These are phyloP conservation scores for Teratosphaeria gauchensis DNA, from an alignment of 2,329 filamentous ascomycete genomes.

Conservation along the genomic window DNA sequence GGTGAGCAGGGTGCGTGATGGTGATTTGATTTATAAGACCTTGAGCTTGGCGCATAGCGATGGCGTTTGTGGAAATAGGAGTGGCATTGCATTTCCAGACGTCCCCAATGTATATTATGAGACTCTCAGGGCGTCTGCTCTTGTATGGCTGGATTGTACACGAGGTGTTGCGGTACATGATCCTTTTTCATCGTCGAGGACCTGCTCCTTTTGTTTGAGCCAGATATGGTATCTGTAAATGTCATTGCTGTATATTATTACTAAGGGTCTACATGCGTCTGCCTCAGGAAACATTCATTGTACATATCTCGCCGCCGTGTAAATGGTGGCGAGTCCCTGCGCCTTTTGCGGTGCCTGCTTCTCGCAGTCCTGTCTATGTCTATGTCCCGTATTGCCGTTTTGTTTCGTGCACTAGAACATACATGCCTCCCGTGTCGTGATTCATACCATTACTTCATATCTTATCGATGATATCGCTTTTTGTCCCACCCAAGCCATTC, in stretches of 20 bases:
- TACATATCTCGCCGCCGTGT: background rate
- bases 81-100: too few species aligned
- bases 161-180: too few species aligned
- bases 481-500: too few species aligned
- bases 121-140: too few species aligned
- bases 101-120: too few species aligned
- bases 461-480: too few species aligned
- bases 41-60: background rate
- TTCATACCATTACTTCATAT: too few species aligned
- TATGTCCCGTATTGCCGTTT: background rate
- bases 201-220: too few species aligned
- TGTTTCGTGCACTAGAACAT: background rate
- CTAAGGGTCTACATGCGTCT: background rate
- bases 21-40: background rate
- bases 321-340: background rate
- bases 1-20: background rate
- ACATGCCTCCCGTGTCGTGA: too few species aligned
- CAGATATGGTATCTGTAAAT: background rate
- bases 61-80: background rate
- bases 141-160: too few species aligned
- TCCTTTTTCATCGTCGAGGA: too few species aligned
- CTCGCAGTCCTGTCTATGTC: background rate
- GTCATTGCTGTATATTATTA: background rate
- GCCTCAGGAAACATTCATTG: background rate
- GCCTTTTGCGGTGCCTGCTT: background rate